phyloP scores from a whole-genome alignment of 129 eudicot genomes.

The Solidago caesia region DNA sequence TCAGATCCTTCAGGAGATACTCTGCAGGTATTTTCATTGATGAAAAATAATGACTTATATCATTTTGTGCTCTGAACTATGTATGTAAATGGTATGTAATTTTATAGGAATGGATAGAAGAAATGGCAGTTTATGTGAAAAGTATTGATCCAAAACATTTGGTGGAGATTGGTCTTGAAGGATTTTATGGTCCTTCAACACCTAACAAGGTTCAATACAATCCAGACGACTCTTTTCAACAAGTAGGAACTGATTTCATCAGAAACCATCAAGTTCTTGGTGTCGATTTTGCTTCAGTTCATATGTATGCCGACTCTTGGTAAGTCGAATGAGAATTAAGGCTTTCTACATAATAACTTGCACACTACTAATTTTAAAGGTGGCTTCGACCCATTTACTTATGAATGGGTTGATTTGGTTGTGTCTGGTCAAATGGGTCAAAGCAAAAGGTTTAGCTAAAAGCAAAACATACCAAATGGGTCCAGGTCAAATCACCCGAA shows the following conservation, averaged over 20 bases:
- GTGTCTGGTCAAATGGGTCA: too few relatives aligned
- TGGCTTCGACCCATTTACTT: too few relatives aligned
- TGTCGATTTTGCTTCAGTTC: conserved; percentile 94
- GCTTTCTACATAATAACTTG: not conserved
- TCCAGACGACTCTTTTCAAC: conserved; percentile 73
- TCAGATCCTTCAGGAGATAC: conserved; percentile 8
- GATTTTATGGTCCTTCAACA: conserved; percentile 86
- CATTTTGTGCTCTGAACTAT: not conserved
- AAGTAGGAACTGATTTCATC: conserved; percentile 94
- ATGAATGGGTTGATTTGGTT: too few relatives aligned
- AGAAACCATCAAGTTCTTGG: conserved; percentile 92
- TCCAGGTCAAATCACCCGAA: too few relatives aligned
- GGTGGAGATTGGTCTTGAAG: conserved; percentile 89
- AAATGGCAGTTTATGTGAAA: conserved; percentile 87
- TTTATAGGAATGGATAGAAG: conserved; percentile 78
- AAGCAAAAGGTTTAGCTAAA: too few relatives aligned
- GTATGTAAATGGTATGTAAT: not conserved
- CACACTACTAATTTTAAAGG: not conserved
- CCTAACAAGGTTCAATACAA: conserved; percentile 65
- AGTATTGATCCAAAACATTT: conserved; percentile 88
- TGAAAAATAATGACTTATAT: not conserved
- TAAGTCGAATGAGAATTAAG: conserved; percentile 27
- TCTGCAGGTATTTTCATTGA: conserved; percentile 47
- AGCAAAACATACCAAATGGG: too few relatives aligned
- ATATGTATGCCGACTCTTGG: conserved; percentile 89